A percentile compares a stretch with the other conserved stretches of the same genome.
Evolutionary conservation across 2,329 filamentous ascomycete genomes (phyloP).

Genomic region (Cordyceps tenuipes): DNA sequence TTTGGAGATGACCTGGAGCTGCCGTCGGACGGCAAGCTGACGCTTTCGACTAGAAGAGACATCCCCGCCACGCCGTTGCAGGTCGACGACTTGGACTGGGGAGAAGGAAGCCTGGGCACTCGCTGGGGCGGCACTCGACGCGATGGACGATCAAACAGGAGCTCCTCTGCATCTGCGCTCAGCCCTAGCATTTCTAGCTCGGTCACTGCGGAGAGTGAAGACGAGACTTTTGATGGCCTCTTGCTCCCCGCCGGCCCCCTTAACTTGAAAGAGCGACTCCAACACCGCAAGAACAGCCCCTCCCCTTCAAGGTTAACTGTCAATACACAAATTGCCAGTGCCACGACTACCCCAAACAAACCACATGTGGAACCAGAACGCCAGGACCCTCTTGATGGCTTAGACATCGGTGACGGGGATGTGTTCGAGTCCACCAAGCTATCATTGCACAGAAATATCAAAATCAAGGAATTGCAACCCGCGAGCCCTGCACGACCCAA

Average conservation of each 20-base stretch:
- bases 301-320: slow-evolving; percentile 43
- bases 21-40: slow-evolving; percentile 57
- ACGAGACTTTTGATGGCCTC: slow-evolving; percentile 85
- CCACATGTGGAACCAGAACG: slow-evolving; percentile 36
- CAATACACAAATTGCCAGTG: slow-evolving; percentile 23
- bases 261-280: slow-evolving; percentile 71
- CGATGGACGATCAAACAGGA: slow-evolving; percentile 70
- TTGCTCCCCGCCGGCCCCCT: slow-evolving; percentile 76
- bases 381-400: slow-evolving; percentile 77
- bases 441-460: slow-evolving; percentile 84
- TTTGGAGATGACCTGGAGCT: slow-evolving; percentile 68
- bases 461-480: slow-evolving; percentile 65
- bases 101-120: slow-evolving; percentile 85
- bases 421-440: slow-evolving; percentile 73
- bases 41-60: slow-evolving; percentile 52
- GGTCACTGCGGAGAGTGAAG: slow-evolving; percentile 85
- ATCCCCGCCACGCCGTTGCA: slow-evolving; percentile 55
- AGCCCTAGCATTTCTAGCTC: slow-evolving; percentile 91
- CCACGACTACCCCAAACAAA: slow-evolving; percentile 20
- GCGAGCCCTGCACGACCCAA: slow-evolving; percentile 63
- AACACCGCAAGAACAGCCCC: slow-evolving; percentile 56
- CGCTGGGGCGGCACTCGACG: slow-evolving; percentile 79
- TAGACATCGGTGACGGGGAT: slow-evolving; percentile 80
- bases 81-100: slow-evolving; percentile 82
- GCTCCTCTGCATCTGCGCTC: slow-evolving; percentile 79